Conservation (phyloP, 306 rosid genomes). For the Prunus armeniaca region DNA sequence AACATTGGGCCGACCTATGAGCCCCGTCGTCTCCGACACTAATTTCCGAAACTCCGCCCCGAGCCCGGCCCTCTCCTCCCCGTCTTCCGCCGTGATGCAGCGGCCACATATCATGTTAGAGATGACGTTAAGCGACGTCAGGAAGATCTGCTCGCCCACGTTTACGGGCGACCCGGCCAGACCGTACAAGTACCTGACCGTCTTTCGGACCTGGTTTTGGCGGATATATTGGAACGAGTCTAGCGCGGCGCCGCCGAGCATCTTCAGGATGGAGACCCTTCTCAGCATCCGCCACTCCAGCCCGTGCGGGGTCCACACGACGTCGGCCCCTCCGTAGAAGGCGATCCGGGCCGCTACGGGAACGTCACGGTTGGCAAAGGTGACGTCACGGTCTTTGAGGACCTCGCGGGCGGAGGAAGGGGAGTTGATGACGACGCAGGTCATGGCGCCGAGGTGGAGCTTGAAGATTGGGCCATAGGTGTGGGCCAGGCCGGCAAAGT, state of each 20-base stretch:
- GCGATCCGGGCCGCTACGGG: constrained; percentile 35
- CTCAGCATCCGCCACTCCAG: constrained; percentile 82
- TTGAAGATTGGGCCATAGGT: constrained; percentile 57
- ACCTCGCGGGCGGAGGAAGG: constrained; percentile 52
- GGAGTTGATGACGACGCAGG: constrained; percentile 48
- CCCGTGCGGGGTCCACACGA: constrained; percentile 69
- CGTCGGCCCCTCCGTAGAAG: constrained; percentile 52
- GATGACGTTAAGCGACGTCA: constrained; percentile 55
- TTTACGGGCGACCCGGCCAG: constrained; percentile 46
- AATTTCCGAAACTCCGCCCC: constrained; percentile 61
- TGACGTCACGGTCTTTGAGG: constrained; percentile 57
- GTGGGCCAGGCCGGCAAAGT: constrained; percentile 45
- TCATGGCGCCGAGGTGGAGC: constrained; percentile 59
- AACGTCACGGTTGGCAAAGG: constrained; percentile 79
- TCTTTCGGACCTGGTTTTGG: constrained; percentile 45
- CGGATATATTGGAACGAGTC: constrained; percentile 61
- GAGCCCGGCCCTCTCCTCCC: constrained; percentile 36
- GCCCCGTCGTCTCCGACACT: constrained; percentile 37
- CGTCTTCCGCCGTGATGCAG: constrained; percentile 29
- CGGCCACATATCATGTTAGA: constrained; percentile 79
- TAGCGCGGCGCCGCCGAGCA: constrained; percentile 52
- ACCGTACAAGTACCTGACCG: constrained; percentile 23
- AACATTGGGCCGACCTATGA: constrained; percentile 54
- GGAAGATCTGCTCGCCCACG: constrained; percentile 54
- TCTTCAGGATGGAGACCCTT: constrained; percentile 56